phyloP scores from a whole-genome alignment of 1,284 basidiomycete genomes.

The Melampsora occidentalis region DNA sequence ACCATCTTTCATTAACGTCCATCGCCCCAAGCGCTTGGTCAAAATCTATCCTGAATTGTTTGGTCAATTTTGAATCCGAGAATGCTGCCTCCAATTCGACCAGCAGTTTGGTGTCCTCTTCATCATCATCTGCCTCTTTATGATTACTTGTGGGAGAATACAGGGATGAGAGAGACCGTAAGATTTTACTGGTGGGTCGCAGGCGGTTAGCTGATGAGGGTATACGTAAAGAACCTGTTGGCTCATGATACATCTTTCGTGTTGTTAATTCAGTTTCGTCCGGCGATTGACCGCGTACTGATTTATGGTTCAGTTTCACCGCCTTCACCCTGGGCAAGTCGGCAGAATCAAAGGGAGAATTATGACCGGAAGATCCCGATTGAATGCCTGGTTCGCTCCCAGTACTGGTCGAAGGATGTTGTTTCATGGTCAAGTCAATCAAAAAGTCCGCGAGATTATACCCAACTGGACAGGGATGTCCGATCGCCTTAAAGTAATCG shows the following conservation, averaged over 20 bases:
- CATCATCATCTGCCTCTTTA: not conserved
- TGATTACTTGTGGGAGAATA: not conserved
- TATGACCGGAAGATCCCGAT: not conserved
- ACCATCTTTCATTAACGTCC: conserved; percentile 13
- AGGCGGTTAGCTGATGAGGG: not conserved
- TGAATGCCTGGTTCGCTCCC: not conserved
- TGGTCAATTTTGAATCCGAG: conserved; percentile 66
- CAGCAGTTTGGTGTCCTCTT: conserved; percentile 53
- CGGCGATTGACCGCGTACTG: conserved; percentile 8
- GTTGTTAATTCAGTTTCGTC: conserved; percentile 13
- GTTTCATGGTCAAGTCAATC: conserved; percentile 61
- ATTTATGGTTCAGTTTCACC: conserved; percentile 16
- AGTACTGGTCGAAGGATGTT: conserved; percentile 9
- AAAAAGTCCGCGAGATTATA: conserved; percentile 96
- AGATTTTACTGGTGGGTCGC: not conserved
- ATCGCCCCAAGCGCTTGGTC: conserved; percentile 51
- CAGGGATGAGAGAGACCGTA: not conserved
- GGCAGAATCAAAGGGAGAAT: not conserved
- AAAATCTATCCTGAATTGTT: conserved; percentile 66
- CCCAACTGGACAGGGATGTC: conserved; percentile 81
- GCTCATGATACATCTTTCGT: conserved; percentile 11
- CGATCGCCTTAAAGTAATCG: conserved; percentile 74
- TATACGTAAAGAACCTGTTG: not conserved
- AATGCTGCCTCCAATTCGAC: conserved; percentile 72
- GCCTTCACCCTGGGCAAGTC: not conserved